Conservation (phyloP, 2,329 filamentous ascomycete species). For the Ophiostoma triangulosporum region DNA sequence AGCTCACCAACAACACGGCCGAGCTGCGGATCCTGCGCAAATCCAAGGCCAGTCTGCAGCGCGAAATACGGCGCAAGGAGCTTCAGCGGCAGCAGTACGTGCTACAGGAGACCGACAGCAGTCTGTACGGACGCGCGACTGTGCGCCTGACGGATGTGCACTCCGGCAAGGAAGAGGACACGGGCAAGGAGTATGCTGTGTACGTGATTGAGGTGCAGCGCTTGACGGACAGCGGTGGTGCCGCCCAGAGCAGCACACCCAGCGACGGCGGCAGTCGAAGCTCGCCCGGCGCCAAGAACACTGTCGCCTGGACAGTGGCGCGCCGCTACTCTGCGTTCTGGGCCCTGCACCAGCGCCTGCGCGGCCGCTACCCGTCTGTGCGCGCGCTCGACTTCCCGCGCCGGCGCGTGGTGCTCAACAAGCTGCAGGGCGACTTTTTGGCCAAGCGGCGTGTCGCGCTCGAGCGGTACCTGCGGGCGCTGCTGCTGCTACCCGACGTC, state of each 20-base stretch:
- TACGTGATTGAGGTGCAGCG: slow-evolving; percentile 88
- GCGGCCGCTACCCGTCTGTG: slow-evolving; percentile 74
- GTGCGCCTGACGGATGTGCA: slow-evolving; percentile 87
- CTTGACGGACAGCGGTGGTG: not conserved
- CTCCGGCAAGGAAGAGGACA: slow-evolving; percentile 69
- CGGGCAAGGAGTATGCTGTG: slow-evolving; percentile 77
- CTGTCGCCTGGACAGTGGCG: slow-evolving; percentile 73
- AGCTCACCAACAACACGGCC: slow-evolving; percentile 91
- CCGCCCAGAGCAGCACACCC: not conserved
- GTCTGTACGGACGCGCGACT: slow-evolving; percentile 79
- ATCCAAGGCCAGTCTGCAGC: slow-evolving; percentile 81
- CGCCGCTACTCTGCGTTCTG: slow-evolving; percentile 94
- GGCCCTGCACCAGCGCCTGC: slow-evolving; percentile 80
- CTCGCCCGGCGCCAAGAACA: not conserved
- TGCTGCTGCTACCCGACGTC: slow-evolving; percentile 79
- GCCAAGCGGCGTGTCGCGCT: slow-evolving; percentile 75
- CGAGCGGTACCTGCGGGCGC: slow-evolving; percentile 70
- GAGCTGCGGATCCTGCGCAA: slow-evolving; percentile 86
- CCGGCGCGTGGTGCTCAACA: slow-evolving; percentile 87
- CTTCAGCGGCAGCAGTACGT: slow-evolving; percentile 94
- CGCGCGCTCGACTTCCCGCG: slow-evolving; percentile 84
- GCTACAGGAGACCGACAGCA: slow-evolving; percentile 95
- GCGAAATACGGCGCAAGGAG: slow-evolving; percentile 88
- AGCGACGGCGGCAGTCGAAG: not conserved
- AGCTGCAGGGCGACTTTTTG: slow-evolving; percentile 88